phyloP scores from a whole-genome alignment of 129 eudicot species.

The carrot (Daucus carota) region DNA sequence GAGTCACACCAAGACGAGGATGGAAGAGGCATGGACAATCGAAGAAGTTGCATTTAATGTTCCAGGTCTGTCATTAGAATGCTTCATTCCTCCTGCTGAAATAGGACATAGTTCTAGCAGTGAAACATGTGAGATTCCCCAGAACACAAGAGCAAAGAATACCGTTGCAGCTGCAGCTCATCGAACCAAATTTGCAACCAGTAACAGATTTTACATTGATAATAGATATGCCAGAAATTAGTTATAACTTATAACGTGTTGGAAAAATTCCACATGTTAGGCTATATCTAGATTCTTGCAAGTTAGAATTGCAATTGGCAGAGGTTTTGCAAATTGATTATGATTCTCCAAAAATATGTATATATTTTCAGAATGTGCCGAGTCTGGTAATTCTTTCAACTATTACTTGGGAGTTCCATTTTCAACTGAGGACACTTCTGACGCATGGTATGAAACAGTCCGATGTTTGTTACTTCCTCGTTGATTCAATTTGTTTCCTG shows the following conservation, averaged over 20 bases:
- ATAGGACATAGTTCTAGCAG: conserved; percentile 36
- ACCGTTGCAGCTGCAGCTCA: conserved; percentile 42
- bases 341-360: neutral
- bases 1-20: conserved; percentile 86
- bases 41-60: conserved; percentile 91
- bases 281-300: neutral
- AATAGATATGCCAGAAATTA: neutral
- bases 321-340: neutral
- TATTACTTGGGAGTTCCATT: neutral
- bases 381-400: neutral
- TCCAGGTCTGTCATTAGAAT: conserved; percentile 67
- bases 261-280: neutral
- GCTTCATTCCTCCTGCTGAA: conserved; percentile 88
- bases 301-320: neutral
- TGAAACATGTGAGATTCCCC: conserved; percentile 49
- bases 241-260: neutral
- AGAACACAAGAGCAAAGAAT: conserved; percentile 46
- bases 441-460: neutral
- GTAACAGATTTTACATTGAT: neutral
- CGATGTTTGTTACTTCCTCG: neutral
- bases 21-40: conserved; percentile 90
- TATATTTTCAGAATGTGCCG: neutral
- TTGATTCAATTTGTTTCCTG: neutral
- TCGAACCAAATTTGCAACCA: conserved; percentile 54
- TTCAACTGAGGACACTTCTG: neutral